phyloP scores from a whole-genome alignment of 805 yeast genomes.

The Candida boleticola region DNA sequence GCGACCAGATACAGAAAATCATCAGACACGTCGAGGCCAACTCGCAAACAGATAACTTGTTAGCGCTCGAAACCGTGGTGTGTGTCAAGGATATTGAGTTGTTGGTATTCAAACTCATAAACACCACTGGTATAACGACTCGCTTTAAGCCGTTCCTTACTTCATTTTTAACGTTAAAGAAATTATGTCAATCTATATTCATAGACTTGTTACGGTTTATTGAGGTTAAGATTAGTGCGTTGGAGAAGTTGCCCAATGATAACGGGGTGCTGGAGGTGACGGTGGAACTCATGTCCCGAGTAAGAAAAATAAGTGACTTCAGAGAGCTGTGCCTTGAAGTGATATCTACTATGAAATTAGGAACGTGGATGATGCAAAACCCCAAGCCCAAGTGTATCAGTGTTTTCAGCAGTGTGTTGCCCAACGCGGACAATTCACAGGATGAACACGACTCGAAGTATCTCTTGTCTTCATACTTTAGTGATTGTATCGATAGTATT shows the following conservation, averaged over 20 bases:
- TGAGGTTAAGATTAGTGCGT: slow-evolving; percentile 46
- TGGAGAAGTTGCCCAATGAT: slow-evolving; percentile 58
- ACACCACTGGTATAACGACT: slow-evolving; percentile 2
- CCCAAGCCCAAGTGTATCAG: slow-evolving; percentile 50
- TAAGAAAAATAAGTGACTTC: slow-evolving; percentile 65
- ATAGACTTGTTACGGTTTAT: slow-evolving; percentile 56
- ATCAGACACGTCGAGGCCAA: slow-evolving; percentile 34
- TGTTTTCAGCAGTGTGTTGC: slow-evolving; percentile 48
- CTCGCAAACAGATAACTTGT: slow-evolving; percentile 47
- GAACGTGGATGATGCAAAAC: slow-evolving; percentile 65
- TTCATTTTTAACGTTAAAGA: background rate
- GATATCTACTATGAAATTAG: slow-evolving; percentile 52
- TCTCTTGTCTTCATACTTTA: slow-evolving; percentile 61
- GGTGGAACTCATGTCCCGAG: slow-evolving; percentile 66
- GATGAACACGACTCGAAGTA: slow-evolving; percentile 46
- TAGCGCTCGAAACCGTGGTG: slow-evolving; percentile 47
- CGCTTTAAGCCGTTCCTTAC: slow-evolving; percentile 1
- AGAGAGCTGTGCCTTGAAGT: slow-evolving; percentile 49
- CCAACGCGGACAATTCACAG: slow-evolving; percentile 29
- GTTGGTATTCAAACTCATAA: background rate
- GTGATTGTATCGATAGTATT: slow-evolving; percentile 78
- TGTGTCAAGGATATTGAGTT: slow-evolving; percentile 2
- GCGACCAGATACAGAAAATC: slow-evolving; percentile 6
- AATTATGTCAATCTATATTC: slow-evolving; percentile 39
- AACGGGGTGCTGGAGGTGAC: slow-evolving; percentile 69